Evolutionary conservation across 148 eudicot species (phyloP).

Genomic region (Linanthus parryae): DNA sequence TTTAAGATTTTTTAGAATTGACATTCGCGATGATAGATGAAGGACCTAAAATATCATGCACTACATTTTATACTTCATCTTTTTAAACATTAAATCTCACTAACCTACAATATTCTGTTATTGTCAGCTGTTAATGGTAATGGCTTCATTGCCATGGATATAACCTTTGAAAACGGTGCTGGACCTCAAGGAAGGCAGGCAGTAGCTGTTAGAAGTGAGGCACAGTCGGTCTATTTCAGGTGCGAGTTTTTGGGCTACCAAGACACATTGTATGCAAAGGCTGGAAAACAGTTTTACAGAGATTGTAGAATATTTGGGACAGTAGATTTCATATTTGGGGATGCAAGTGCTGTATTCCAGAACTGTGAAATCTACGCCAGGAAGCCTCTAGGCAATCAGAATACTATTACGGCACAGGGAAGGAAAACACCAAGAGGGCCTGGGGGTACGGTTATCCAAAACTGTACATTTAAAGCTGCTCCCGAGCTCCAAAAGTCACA

Average conservation of each 20-base stretch:
- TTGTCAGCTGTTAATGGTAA: too few species aligned
- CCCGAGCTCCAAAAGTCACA: neutral
- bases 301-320: too few species aligned
- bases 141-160: neutral
- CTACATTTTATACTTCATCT: too few species aligned
- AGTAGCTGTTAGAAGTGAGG: neutral
- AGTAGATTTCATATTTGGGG: constrained; percentile 1
- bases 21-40: too few species aligned
- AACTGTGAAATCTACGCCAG: neutral
- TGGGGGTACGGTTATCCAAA: neutral
- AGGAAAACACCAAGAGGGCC: neutral
- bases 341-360: neutral
- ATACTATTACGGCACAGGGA: neutral
- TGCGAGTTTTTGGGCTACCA: neutral
- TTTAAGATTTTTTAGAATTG: too few species aligned
- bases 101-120: too few species aligned
- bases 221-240: neutral
- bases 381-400: too few species aligned
- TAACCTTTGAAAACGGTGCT: neutral
- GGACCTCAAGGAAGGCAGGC: constrained; percentile 1
- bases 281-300: neutral
- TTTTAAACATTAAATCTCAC: too few species aligned
- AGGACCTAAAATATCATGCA: too few species aligned
- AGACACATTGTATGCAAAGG: neutral
- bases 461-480: neutral